Evolutionary conservation across 306 rosid genomes (phyloP).

Genomic region (Phaseolus lunatus): DNA sequence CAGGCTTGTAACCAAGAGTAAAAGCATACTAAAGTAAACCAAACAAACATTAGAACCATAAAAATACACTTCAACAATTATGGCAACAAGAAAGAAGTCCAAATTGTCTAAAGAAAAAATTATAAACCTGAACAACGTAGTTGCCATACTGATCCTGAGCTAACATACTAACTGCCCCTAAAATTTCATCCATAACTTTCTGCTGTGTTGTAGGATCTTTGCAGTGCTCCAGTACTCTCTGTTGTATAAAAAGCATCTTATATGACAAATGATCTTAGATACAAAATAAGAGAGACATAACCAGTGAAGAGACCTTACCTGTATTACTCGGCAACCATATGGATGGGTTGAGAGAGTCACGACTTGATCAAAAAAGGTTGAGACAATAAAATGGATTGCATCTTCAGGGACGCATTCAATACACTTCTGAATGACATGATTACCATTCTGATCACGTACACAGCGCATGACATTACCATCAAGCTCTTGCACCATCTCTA

Average conservation of each 20-base stretch:
- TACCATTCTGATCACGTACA: constrained; percentile 98
- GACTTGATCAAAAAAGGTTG: constrained; percentile 93
- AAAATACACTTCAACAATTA: background rate
- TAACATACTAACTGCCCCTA: constrained; percentile 95
- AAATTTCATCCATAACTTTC: constrained; percentile 92
- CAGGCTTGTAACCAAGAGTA: background rate
- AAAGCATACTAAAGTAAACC: constrained; percentile 3
- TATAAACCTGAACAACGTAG: constrained; percentile 92
- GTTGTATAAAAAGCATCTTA: constrained; percentile 41
- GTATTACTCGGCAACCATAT: constrained; percentile 96
- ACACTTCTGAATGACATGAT: constrained; percentile 96
- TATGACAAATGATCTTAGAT: constrained; percentile 9
- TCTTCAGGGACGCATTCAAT: constrained; percentile 79
- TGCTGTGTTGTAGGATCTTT: constrained; percentile 69
- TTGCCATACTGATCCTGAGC: constrained; percentile 99
- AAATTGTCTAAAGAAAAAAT: constrained; percentile 33
- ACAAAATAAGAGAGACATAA: constrained; percentile 4
- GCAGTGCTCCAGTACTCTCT: constrained; percentile 98
- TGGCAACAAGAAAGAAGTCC: background rate
- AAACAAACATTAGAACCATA: background rate
- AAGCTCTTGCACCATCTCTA: constrained; percentile 93
- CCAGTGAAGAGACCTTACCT: constrained; percentile 52
- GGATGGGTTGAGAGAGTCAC: constrained; percentile 97
- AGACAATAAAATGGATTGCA: constrained; percentile 75
- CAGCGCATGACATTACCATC: constrained; percentile 94